A percentile compares a stretch with the other conserved stretches of the same genome.
Conservation (phyloP, 2,329 filamentous ascomycete species). For the Simplicillium sp. region DNA sequence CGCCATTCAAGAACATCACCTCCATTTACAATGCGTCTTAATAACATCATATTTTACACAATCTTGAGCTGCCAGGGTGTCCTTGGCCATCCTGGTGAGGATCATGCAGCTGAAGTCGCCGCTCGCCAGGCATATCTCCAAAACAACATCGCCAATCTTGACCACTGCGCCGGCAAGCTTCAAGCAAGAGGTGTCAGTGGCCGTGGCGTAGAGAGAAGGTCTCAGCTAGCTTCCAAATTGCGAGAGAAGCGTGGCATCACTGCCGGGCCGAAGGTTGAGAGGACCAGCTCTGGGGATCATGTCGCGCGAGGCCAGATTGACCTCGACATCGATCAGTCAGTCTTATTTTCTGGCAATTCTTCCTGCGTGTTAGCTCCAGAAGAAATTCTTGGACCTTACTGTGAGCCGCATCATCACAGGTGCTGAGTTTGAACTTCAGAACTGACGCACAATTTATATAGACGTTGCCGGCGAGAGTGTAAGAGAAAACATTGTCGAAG, state of each 20-base stretch:
- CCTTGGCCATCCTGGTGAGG: slow-evolving; percentile 32
- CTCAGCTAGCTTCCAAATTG: slow-evolving; percentile 24
- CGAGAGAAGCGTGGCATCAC: slow-evolving; percentile 22
- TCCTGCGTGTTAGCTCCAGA: slow-evolving; percentile 37
- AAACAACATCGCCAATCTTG: slow-evolving; percentile 26
- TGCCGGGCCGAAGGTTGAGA: not conserved
- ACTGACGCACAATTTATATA: slow-evolving; percentile 2
- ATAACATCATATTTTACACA: too few relatives aligned
- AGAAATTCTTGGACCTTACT: slow-evolving; percentile 39
- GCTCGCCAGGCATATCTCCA: slow-evolving; percentile 32
- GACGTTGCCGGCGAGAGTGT: slow-evolving; percentile 30
- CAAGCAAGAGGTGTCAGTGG: slow-evolving; percentile 30
- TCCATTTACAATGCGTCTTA: too few relatives aligned
- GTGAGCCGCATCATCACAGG: slow-evolving; percentile 8
- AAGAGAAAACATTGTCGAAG: slow-evolving; percentile 29
- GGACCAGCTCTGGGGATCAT: slow-evolving; percentile 12
- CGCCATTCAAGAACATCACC: too few relatives aligned
- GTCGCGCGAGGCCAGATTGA: slow-evolving; percentile 5
- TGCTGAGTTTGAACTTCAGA: too few relatives aligned
- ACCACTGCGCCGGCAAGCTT: slow-evolving; percentile 30
- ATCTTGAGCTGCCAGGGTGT: not conserved
- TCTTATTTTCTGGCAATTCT: slow-evolving; percentile 23
- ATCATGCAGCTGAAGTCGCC: slow-evolving; percentile 30
- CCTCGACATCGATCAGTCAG: slow-evolving; percentile 15
- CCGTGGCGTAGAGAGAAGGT: slow-evolving; percentile 29